Percentiles rank a stretch among this genome's conserved stretches.
Conservation (phyloP, 208 protist species). For the Wallacemonas sp. region DNA sequence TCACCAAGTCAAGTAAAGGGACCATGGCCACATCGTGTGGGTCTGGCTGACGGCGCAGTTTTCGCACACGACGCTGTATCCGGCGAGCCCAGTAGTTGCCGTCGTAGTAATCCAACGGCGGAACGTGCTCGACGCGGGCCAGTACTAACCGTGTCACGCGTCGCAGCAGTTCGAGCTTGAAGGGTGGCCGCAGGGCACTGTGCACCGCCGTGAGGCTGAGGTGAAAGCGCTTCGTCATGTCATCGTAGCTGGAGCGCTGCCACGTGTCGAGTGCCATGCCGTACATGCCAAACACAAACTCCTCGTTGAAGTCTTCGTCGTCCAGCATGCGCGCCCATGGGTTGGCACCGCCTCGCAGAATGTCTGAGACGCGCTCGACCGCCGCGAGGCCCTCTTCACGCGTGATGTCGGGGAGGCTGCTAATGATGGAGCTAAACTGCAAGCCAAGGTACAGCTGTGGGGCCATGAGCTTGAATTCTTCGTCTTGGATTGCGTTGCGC, state of each 20-base stretch:
- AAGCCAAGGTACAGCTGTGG: constrained; percentile 83
- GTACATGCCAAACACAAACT: constrained; percentile 90
- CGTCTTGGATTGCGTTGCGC: constrained; percentile 53
- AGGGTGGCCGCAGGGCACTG: constrained; percentile 46
- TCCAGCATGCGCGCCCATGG: constrained; percentile 86
- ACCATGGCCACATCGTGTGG: constrained; percentile 61
- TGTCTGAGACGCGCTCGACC: constrained; percentile 28
- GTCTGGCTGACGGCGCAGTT: constrained; percentile 31
- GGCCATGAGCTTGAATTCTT: constrained; percentile 82
- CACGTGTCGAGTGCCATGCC: constrained; percentile 87
- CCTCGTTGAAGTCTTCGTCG: constrained; percentile 90
- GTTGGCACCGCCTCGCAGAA: constrained; percentile 50
- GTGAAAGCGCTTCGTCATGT: constrained; percentile 81
- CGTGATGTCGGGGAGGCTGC: constrained; percentile 60
- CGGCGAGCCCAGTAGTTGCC: constrained; percentile 33
- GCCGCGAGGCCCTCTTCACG: constrained; percentile 34
- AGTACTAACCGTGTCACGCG: constrained; percentile 82
- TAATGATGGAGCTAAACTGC: constrained; percentile 79
- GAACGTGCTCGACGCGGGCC: constrained; percentile 77
- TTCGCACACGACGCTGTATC: constrained; percentile 32
- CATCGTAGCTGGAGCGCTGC: constrained; percentile 81
- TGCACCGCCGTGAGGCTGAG: constrained; percentile 61
- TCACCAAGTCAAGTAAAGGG: constrained; percentile 81
- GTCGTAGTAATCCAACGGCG: constrained; percentile 65
- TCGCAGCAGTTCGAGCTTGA: constrained; percentile 76